A percentile compares a stretch with the other conserved stretches of the same genome.
Evolutionary conservation across 345 rosid genomes (phyloP).

Genomic region (Acer negundo): DNA sequence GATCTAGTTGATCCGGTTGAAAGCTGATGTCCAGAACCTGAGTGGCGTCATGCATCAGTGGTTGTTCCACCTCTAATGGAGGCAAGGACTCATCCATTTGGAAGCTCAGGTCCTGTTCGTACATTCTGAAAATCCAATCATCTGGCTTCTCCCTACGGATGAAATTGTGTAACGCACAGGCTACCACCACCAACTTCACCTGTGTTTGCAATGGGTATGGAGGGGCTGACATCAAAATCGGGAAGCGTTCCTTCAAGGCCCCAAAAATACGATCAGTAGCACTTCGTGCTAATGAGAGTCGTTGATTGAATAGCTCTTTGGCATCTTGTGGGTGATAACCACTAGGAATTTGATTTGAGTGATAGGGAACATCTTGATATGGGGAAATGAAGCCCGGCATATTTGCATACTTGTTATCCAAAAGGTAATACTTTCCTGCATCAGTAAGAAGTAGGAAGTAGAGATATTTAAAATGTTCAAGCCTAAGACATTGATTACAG

Average conservation of each 20-base stretch:
- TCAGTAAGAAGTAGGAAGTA: conserved; percentile 7
- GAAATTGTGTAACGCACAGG: conserved; percentile 83
- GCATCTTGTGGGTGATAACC: conserved; percentile 59
- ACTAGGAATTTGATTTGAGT: conserved; percentile 38
- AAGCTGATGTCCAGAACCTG: conserved; percentile 39
- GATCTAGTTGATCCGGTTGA: conserved; percentile 44
- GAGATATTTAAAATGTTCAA: conserved; percentile 9
- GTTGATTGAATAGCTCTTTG: conserved; percentile 73
- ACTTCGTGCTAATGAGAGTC: conserved; percentile 57
- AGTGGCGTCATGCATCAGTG: conserved; percentile 34
- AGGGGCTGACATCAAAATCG: conserved; percentile 80
- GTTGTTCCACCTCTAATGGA: conserved; percentile 39
- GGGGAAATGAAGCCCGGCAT: conserved; percentile 84
- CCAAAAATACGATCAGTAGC: conserved; percentile 56
- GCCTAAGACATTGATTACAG: background rate
- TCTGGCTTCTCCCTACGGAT: conserved; percentile 75
- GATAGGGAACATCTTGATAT: conserved; percentile 47
- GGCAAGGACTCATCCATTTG: conserved; percentile 45
- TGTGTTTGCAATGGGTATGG: conserved; percentile 87
- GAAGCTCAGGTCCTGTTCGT: conserved; percentile 35
- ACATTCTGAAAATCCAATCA: conserved; percentile 62
- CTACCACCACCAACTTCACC: conserved; percentile 83
- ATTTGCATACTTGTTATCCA: conserved; percentile 60
- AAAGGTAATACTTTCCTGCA: conserved; percentile 86
- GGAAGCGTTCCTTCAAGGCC: conserved; percentile 81